A percentile compares a stretch with the other conserved stretches of the same genome.
phyloP scores from a whole-genome alignment of 1,139 yeast genomes.

The Candida sanyaensis region DNA sequence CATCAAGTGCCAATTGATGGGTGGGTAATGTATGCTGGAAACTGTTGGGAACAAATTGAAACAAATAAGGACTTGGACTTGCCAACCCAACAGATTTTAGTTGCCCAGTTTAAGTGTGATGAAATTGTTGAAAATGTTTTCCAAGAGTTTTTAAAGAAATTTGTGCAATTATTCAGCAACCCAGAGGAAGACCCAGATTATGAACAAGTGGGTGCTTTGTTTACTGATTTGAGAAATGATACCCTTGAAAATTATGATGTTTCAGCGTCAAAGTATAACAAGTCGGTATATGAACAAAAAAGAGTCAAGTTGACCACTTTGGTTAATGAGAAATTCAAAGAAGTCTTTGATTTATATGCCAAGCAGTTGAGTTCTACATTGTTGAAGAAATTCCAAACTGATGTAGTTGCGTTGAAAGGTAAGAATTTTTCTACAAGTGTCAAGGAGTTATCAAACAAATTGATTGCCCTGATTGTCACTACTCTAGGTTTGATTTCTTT shows the following conservation, averaged over 20 bases:
- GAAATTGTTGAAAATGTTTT: conserved; percentile 66
- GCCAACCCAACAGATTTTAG: conserved; percentile 94
- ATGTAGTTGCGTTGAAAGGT: conserved; percentile 22
- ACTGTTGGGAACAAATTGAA: conserved; percentile 94
- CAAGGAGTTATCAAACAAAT: conserved; percentile 16
- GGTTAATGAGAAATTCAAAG: conserved; percentile 45
- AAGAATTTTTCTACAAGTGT: conserved; percentile 22
- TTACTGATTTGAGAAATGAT: conserved; percentile 42
- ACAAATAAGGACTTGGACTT: conserved; percentile 89
- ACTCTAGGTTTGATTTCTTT: conserved; percentile 24
- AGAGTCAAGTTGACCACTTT: conserved; percentile 48
- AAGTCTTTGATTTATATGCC: conserved; percentile 40
- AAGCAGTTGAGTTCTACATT: conserved; percentile 21
- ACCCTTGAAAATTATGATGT: conserved; percentile 60
- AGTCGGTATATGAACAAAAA: conserved; percentile 65
- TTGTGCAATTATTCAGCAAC: conserved; percentile 21
- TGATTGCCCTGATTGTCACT: conserved; percentile 15
- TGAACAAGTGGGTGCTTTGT: conserved; percentile 38
- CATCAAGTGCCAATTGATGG: conserved; percentile 92
- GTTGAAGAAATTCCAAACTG: conserved; percentile 18
- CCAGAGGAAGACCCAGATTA: conserved; percentile 26
- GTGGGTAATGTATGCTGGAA: conserved; percentile 89
- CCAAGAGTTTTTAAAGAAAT: conserved; percentile 44
- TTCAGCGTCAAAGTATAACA: conserved; percentile 72
- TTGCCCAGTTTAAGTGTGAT: conserved; percentile 92